A percentile compares a stretch with the other conserved stretches of the same genome.
These are phyloP conservation scores for Leucocoprinus birnbaumii DNA, from an alignment of 768 basidiomycete species.

Conservation along the genomic window DNA sequence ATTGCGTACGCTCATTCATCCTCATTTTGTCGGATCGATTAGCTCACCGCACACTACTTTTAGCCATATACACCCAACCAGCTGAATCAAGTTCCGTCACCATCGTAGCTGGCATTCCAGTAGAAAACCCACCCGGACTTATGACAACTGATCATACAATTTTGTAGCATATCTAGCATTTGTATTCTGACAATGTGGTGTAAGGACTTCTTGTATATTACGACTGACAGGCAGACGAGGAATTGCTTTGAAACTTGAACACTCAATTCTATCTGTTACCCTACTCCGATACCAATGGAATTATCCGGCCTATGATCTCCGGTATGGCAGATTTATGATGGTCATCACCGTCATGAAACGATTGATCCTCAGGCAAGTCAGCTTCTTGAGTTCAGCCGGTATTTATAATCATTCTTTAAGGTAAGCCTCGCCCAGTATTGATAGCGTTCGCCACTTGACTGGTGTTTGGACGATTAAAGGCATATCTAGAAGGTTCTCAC, in stretches of 20 bases:
- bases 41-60: not conserved
- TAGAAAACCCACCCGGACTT: conserved; percentile 52
- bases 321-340: too few species aligned
- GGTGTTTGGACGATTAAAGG: conserved; percentile 74
- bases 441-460: conserved; percentile 77
- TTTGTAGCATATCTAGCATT: conserved; percentile 3
- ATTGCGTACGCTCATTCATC: conserved; percentile 45
- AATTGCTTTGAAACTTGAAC: not conserved
- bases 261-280: too few species aligned
- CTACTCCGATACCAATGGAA: too few species aligned
- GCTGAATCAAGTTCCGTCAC: conserved; percentile 41
- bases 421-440: conserved; percentile 60
- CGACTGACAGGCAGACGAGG: not conserved
- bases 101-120: conserved; percentile 37
- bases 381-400: too few species aligned
- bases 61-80: conserved; percentile 46
- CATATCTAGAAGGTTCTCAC: conserved; percentile 47
- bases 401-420: conserved; percentile 33
- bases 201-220: conserved; percentile 7
- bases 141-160: conserved; percentile 26
- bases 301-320: too few species aligned
- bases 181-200: not conserved
- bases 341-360: too few species aligned
- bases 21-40: not conserved
- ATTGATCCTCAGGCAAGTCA: too few species aligned